phyloP scores from a whole-genome alignment of 768 basidiomycete genomes.

The Pholiota molesta region DNA sequence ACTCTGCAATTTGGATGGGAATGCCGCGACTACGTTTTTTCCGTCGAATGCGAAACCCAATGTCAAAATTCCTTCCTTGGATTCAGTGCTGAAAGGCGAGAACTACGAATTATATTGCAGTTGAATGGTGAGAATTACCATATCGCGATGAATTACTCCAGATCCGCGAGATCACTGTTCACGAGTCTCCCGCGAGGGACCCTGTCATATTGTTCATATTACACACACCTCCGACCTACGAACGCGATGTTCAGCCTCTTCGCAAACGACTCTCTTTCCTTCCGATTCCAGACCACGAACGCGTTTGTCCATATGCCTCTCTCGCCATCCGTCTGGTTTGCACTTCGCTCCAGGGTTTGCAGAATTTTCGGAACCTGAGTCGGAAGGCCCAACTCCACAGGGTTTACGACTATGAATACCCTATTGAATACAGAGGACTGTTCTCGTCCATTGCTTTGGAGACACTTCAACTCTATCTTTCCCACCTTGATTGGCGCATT shows the following conservation, averaged over 20 bases:
- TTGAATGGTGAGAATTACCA: slow-evolving; percentile 26
- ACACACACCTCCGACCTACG: slow-evolving; percentile 32
- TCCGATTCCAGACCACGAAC: slow-evolving; percentile 41
- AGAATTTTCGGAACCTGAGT: slow-evolving; percentile 41
- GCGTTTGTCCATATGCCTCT: slow-evolving; percentile 55
- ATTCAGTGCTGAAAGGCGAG: slow-evolving; percentile 48
- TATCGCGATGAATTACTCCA: slow-evolving; percentile 49
- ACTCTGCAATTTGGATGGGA: slow-evolving; percentile 63
- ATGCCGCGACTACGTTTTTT: slow-evolving; percentile 60
- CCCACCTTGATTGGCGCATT: slow-evolving; percentile 47
- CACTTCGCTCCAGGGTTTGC: slow-evolving; percentile 32
- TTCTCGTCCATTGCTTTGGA: slow-evolving; percentile 43
- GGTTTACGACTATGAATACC: slow-evolving; percentile 37
- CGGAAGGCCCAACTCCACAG: slow-evolving; percentile 40
- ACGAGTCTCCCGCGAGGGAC: slow-evolving; percentile 32
- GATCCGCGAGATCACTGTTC: slow-evolving; percentile 41
- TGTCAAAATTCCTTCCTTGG: slow-evolving; percentile 26
- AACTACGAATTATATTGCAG: slow-evolving; percentile 43
- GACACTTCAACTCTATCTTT: slow-evolving; percentile 35
- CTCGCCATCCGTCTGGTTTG: slow-evolving; percentile 55
- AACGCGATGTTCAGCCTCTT: slow-evolving; percentile 21
- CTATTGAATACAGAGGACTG: slow-evolving; percentile 41
- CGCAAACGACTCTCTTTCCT: slow-evolving; percentile 39
- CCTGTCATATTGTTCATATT: slow-evolving; percentile 48
- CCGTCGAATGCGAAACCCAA: slow-evolving; percentile 56